Conservation (phyloP, 768 basidiomycete species). For the Tulasnella sp. region DNA sequence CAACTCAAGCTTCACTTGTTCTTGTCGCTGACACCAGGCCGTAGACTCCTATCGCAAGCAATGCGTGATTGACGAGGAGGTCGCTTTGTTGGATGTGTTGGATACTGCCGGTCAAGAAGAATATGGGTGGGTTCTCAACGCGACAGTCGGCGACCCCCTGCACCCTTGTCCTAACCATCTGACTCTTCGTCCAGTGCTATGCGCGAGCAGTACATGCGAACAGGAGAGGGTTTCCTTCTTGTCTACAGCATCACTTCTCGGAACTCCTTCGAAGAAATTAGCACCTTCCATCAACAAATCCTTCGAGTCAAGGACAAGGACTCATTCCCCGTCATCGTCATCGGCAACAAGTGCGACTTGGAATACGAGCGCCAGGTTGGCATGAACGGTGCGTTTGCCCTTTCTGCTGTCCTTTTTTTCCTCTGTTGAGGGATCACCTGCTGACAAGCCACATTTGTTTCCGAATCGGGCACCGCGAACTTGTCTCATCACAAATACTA, state of each 20-base stretch:
- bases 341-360: constrained; percentile 45
- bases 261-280: constrained; percentile 44
- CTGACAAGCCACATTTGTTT: constrained; percentile 18
- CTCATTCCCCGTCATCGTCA: constrained; percentile 44
- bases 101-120: constrained; percentile 51
- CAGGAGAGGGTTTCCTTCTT: constrained; percentile 46
- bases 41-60: constrained; percentile 48
- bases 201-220: constrained; percentile 51
- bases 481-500: constrained; percentile 1
- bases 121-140: constrained; percentile 39
- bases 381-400: constrained; percentile 37
- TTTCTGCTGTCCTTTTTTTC: neutral
- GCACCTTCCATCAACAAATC: constrained; percentile 44
- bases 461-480: neutral
- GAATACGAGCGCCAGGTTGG: constrained; percentile 41
- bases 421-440: neutral
- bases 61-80: constrained; percentile 45
- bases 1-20: neutral
- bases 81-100: constrained; percentile 45
- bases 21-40: neutral
- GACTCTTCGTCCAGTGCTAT: constrained; percentile 38
- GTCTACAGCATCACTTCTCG: constrained; percentile 47
- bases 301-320: constrained; percentile 43
- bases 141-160: neutral
- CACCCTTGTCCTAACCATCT: neutral